Percentiles rank a stretch among this genome's conserved stretches.
Evolutionary conservation across 352 stramenopile genomes (phyloP).

Genomic region (Phytophthora boehmeriae): DNA sequence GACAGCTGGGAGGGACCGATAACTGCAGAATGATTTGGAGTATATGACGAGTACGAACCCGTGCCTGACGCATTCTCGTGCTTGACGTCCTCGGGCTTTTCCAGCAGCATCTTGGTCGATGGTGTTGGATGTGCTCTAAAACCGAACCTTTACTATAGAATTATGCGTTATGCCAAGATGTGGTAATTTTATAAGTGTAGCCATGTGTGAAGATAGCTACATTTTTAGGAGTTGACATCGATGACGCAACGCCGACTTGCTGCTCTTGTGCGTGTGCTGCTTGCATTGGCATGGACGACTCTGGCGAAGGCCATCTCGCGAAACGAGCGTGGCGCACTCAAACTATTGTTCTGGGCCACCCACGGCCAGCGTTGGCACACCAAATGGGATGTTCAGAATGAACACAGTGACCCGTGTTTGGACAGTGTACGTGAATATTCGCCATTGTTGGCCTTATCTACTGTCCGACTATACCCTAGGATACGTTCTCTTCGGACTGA

Average conservation of each 20-base stretch:
- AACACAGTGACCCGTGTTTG: conserved; percentile 65
- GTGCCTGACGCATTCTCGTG: conserved; percentile 76
- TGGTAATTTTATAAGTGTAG: conserved; percentile 11
- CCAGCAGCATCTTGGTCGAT: conserved; percentile 69
- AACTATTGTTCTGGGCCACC: conserved; percentile 70
- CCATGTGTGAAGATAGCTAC: conserved; percentile 11
- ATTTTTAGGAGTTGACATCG: conserved; percentile 11
- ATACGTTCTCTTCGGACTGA: not conserved
- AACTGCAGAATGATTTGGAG: not conserved
- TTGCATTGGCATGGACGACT: conserved; percentile 12
- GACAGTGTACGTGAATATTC: conserved; percentile 33
- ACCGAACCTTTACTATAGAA: not conserved
- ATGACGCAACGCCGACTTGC: not conserved
- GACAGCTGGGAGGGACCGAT: not conserved
- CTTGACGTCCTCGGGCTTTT: conserved; percentile 80
- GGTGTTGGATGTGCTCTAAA: not conserved
- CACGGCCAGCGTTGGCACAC: conserved; percentile 51
- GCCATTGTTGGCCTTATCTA: too few relatives aligned
- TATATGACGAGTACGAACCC: conserved; percentile 34
- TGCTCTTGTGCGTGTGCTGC: not conserved
- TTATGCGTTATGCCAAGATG: not conserved
- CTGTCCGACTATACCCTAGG: too few relatives aligned
- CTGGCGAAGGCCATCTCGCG: conserved; percentile 18
- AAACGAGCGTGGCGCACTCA: conserved; percentile 65
- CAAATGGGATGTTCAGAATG: conserved; percentile 73